These are phyloP conservation scores for Colletotrichum eremochloae DNA, from an alignment of 2,329 filamentous ascomycete species.

Conservation along the genomic window DNA sequence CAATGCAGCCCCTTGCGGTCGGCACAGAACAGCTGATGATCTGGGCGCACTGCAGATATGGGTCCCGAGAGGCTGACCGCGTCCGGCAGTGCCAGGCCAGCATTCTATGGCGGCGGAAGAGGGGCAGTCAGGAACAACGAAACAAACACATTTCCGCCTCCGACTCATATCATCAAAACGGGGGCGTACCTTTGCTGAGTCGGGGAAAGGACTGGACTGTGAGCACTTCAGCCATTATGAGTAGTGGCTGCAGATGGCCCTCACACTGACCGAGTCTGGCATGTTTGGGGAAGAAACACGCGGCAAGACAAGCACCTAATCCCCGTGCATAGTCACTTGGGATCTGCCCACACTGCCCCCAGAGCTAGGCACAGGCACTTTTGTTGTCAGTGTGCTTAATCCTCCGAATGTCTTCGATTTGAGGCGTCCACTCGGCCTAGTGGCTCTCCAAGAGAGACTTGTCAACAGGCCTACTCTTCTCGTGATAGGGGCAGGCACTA, in stretches of 20 bases:
- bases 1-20: slow-evolving; percentile 9
- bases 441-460: background rate
- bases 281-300: slow-evolving; percentile 19
- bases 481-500: slow-evolving; percentile 23
- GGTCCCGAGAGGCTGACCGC: slow-evolving; percentile 7
- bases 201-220: background rate
- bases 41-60: slow-evolving; percentile 28
- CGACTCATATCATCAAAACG: slow-evolving; percentile 19
- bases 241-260: slow-evolving; percentile 10
- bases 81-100: slow-evolving; percentile 12
- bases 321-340: slow-evolving; percentile 3
- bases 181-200: slow-evolving; percentile 8
- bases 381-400: background rate
- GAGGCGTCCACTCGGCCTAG: background rate
- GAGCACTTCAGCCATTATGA: slow-evolving; percentile 9
- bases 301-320: slow-evolving; percentile 1
- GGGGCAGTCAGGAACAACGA: slow-evolving; percentile 18
- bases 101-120: slow-evolving; percentile 16
- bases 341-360: background rate
- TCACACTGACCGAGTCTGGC: slow-evolving; percentile 9
- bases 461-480: slow-evolving; percentile 8
- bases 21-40: slow-evolving; percentile 33
- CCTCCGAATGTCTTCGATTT: background rate
- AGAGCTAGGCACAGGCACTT: background rate
- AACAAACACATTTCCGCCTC: slow-evolving; percentile 10